A percentile compares a stretch with the other conserved stretches of the same genome.
Conservation (phyloP, 2,329 filamentous ascomycete species). For the Aspergillus caelatus region DNA sequence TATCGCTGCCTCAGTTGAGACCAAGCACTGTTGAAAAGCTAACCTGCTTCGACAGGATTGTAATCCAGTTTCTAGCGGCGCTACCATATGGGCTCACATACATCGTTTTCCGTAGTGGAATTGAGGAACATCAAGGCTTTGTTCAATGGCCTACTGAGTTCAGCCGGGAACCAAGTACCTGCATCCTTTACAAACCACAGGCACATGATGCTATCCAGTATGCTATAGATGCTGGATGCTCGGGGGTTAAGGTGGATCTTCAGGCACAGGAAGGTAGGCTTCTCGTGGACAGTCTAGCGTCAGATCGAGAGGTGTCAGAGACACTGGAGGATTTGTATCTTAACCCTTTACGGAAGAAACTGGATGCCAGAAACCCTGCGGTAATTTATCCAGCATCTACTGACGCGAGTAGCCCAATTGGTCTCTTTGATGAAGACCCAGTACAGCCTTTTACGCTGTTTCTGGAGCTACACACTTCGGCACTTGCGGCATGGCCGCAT, state of each 20-base stretch:
- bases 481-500: conserved; percentile 19
- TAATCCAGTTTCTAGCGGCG: conserved; percentile 24
- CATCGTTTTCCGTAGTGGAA: conserved; percentile 15
- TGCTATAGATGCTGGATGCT: conserved; percentile 28
- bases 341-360: conserved; percentile 21
- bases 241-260: conserved; percentile 29
- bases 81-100: conserved; percentile 24
- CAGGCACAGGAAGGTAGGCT: conserved; percentile 28
- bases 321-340: conserved; percentile 27
- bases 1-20: not conserved
- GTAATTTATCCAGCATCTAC: not conserved
- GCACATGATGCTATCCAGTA: conserved; percentile 25
- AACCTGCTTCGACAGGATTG: conserved; percentile 16
- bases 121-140: conserved; percentile 7
- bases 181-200: conserved; percentile 26
- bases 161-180: conserved; percentile 17
- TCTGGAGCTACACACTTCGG: conserved; percentile 25
- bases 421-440: conserved; percentile 16
- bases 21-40: not conserved
- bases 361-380: conserved; percentile 18
- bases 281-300: conserved; percentile 22
- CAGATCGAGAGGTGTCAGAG: not conserved
- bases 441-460: conserved; percentile 26
- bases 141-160: conserved; percentile 20
- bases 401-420: not conserved